Evolutionary conservation across 148 eudicot species (phyloP), one percentile per base, ranked within the genome.

Genomic region (Silene conica): DNA sequence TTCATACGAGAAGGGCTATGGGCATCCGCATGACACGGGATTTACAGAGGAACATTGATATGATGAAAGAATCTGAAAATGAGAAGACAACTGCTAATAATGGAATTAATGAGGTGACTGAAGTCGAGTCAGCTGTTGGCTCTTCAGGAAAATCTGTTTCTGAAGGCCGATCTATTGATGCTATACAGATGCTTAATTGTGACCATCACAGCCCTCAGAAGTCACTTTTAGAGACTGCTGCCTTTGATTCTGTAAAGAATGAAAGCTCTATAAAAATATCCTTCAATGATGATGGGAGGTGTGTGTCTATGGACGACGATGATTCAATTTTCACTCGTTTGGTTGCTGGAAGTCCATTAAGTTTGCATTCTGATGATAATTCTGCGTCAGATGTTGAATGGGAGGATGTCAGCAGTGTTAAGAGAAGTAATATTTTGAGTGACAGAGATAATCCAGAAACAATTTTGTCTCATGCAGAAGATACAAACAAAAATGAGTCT

Each of bases 11-110:
- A 62, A 95, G 90, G 85, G 99, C 96, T 71, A 83, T 92, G 89
- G 97, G 99, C 62, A 86, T 95, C 59, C 93, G 88, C 46, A 92
- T 95, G 99, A 95, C 99, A 67, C 85, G 97, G 52, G 99, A 95
- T 82, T 69, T 95, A 73, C 93, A 92, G 61, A 90, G 96, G 80
- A 95, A 95, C 79, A 79, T 95, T 67, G 99, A 95, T 80, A 75
- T 95, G 79, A 86, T 92, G 82, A 92, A 89, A 81, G 96, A 92
- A 82, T 74, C 76, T 54, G 96, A 95, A 70, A 78, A 76, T 69
- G 92, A 89, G 38, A 74, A 13, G 11, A 68, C 68, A 13, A 63
- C 26, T n/a, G 41, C 60, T 57, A 78, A 62, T 66, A 61, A 69
- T 59, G 48, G 69, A 66, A 60, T 63, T 61, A 76, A 56, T 72